Evolutionary conservation across 768 basidiomycete genomes (phyloP).

Genomic region (Mycena sanguinolenta): DNA sequence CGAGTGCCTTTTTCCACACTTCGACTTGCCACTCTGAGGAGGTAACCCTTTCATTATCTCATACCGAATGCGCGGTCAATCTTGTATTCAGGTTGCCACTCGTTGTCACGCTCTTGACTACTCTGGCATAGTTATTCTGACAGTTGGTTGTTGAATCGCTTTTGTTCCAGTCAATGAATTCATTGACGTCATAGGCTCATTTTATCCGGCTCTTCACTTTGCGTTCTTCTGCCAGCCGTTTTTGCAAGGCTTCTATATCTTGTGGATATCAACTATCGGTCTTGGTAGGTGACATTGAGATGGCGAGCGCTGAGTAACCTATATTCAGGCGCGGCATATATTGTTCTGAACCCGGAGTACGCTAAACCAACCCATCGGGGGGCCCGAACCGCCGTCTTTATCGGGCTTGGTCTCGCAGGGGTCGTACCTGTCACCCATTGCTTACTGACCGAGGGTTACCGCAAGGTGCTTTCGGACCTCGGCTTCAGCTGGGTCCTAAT

Average conservation of each 20-base stretch:
- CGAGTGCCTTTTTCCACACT: slow-evolving; percentile 82
- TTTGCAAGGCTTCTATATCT: slow-evolving; percentile 68
- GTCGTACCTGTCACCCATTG: slow-evolving; percentile 79
- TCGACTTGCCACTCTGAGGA: slow-evolving; percentile 78
- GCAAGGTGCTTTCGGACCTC: slow-evolving; percentile 68
- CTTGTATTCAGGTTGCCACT: slow-evolving; percentile 62
- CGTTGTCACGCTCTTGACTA: slow-evolving; percentile 80
- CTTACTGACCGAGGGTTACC: slow-evolving; percentile 68
- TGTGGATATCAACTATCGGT: slow-evolving; percentile 65
- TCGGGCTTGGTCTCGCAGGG: slow-evolving; percentile 80
- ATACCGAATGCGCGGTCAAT: slow-evolving; percentile 21
- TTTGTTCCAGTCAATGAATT: neutral
- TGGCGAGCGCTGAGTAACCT: slow-evolving; percentile 20
- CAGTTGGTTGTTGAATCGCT: slow-evolving; percentile 25
- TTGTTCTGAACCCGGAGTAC: slow-evolving; percentile 85
- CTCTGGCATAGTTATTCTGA: slow-evolving; percentile 75
- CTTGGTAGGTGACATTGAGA: slow-evolving; percentile 62
- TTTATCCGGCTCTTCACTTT: slow-evolving; percentile 83
- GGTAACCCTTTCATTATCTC: slow-evolving; percentile 55
- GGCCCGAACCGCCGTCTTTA: slow-evolving; percentile 83
- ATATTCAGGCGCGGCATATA: slow-evolving; percentile 71
- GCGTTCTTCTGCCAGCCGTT: slow-evolving; percentile 78
- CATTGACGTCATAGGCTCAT: slow-evolving; percentile 80
- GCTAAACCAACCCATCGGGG: slow-evolving; percentile 80
- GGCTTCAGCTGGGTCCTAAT: slow-evolving; percentile 79